Base-by-base conservation (phyloP, 1,139 yeast species). In the Lizanozyma gosingica region DNA sequence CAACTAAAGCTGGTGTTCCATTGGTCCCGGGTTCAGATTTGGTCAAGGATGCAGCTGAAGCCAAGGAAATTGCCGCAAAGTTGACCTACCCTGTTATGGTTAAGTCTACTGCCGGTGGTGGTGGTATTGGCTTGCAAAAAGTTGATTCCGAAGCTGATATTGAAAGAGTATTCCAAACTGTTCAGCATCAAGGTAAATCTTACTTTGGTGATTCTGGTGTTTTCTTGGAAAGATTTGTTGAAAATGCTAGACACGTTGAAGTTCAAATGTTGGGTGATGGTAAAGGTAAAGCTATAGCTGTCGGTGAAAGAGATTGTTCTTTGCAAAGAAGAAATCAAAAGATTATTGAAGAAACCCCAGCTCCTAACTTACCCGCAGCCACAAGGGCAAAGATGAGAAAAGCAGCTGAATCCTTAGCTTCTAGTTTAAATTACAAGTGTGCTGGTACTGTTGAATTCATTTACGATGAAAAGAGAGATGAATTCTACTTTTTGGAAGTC, bases 401-500 rank as follows among this genome's bases (percentile, higher is more conserved):
- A 40, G 94, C 97, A 35, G 90, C 96, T 35, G 95, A 85, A 59
- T 80, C 80, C 40, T 70, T 92, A 47, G 95, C 82, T 43, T 61
- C 86, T 8, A 66, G 83, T 18, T 78, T 92, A 80, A 79, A 84
- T 50, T 92, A 92, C 66, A 87, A 85, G 63, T 80, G 96, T 64
- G 97, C 97, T 38, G 98, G 97, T 59, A 92, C 98, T 6, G 95
- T 92, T 51, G 98, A 92, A 63, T 92, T 82, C 58, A 90, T 92
- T 52, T 90, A 86, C 54, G 97, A 92, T 56, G 83, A 83, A 54
- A 69, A 59, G 42, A 70, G 94, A 50, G 94, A 88, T 55, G 94
- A 83, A 56, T 92, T 88, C 59, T 92, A 90, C 68, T 92, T 92
- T 65, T 70, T 92, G 55, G 98, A 92, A 63, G 97, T 92, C 52